phyloP scores from a whole-genome alignment of 306 rosid genomes.

The Vigna hirtella region DNA sequence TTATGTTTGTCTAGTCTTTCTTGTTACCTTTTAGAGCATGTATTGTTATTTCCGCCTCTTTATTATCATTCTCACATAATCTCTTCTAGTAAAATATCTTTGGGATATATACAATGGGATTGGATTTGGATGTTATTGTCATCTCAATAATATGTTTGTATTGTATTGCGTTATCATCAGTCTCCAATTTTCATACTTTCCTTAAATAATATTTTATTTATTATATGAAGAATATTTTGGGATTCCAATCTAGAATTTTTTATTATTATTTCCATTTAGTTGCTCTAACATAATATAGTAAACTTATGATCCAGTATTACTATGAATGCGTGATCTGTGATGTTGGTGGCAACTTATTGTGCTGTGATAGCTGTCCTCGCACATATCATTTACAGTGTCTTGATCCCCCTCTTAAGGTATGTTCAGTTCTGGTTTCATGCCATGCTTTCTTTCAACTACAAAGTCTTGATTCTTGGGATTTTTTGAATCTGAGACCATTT shows the following conservation, averaged over 20 bases:
- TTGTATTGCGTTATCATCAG: conserved; percentile 26
- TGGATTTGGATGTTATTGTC: conserved; percentile 29
- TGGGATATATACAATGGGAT: conserved; percentile 8
- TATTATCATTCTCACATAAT: conserved; percentile 4
- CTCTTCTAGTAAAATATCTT: conserved; percentile 9
- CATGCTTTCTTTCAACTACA: conserved; percentile 33
- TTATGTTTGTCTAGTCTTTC: conserved; percentile 26
- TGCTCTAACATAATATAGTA: conserved; percentile 43
- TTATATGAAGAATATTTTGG: background rate
- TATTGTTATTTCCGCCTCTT: background rate
- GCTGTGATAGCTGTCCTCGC: conserved; percentile 98
- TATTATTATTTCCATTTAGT: conserved; percentile 17
- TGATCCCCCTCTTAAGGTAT: conserved; percentile 97
- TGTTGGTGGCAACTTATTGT: conserved; percentile 95
- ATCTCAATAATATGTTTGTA: conserved; percentile 24
- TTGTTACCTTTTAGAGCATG: conserved; percentile 38
- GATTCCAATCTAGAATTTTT: conserved; percentile 18
- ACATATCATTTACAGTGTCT: conserved; percentile 98
- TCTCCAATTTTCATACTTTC: background rate
- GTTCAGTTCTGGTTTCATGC: conserved; percentile 41
- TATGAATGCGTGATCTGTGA: conserved; percentile 95
- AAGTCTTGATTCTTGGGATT: conserved; percentile 9
- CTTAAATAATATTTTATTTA: conserved; percentile 11
- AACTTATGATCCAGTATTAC: conserved; percentile 72
- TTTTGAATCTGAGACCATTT: conserved; percentile 26